phyloP scores from a whole-genome alignment of 2,329 filamentous ascomycete genomes.

The Epichloe baconii region DNA sequence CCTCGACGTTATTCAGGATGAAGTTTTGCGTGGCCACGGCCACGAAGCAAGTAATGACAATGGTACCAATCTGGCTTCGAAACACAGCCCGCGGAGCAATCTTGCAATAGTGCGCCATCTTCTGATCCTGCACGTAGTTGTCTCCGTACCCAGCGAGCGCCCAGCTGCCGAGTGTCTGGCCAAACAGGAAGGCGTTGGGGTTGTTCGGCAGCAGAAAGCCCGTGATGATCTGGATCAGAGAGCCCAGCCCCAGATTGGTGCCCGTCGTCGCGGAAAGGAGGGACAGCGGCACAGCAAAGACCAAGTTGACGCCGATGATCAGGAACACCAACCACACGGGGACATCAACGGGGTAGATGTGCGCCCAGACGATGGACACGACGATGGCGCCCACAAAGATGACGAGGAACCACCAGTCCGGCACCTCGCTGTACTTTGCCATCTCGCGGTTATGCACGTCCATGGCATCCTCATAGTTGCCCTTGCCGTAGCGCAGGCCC shows the following conservation, averaged over 20 bases:
- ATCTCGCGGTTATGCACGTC: slow-evolving; percentile 29
- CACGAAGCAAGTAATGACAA: slow-evolving; percentile 32
- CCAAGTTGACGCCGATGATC: slow-evolving; percentile 24
- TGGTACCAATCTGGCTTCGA: slow-evolving; percentile 31
- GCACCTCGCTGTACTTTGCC: slow-evolving; percentile 28
- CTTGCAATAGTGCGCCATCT: slow-evolving; percentile 38
- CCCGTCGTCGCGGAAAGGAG: slow-evolving; percentile 32
- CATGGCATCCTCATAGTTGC: slow-evolving; percentile 27
- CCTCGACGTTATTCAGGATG: slow-evolving; percentile 23
- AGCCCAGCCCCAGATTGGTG: slow-evolving; percentile 28
- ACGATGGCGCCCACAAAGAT: slow-evolving; percentile 21
- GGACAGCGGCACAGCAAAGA: slow-evolving; percentile 30
- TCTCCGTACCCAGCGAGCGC: slow-evolving; percentile 22
- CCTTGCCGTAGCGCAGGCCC: slow-evolving; percentile 24
- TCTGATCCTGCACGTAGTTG: slow-evolving; percentile 34
- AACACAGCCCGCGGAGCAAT: slow-evolving; percentile 34
- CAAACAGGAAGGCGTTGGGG: slow-evolving; percentile 14
- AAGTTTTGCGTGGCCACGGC: slow-evolving; percentile 32
- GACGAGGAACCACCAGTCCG: slow-evolving; percentile 33
- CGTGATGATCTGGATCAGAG: slow-evolving; percentile 28
- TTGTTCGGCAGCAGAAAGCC: slow-evolving; percentile 14
- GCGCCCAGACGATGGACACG: slow-evolving; percentile 18
- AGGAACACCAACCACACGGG: slow-evolving; percentile 29
- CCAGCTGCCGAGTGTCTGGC: slow-evolving; percentile 12
- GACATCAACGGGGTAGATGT: slow-evolving; percentile 16